Conservation (phyloP, 225 moss, liverwort and hornwort genomes). For the Antitrichia curtipendula region DNA sequence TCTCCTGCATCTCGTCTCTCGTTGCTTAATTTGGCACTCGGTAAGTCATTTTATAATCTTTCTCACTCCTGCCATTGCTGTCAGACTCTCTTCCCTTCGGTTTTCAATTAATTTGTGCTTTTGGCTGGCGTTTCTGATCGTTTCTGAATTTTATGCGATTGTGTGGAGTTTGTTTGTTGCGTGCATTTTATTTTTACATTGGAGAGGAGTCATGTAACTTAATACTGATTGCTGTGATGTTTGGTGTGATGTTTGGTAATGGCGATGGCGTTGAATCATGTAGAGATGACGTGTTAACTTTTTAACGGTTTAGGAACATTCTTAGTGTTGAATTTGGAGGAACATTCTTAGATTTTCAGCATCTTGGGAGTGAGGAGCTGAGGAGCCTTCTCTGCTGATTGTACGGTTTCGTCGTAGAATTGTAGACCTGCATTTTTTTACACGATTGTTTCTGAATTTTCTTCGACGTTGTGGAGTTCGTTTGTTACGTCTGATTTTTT, state of each 20-base stretch:
- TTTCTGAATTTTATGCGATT: not conserved
- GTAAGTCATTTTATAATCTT: not conserved
- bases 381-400: not conserved
- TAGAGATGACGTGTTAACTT: not conserved
- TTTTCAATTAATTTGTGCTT: not conserved
- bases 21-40: slow-evolving; percentile 7
- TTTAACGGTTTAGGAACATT: not conserved
- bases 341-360: not conserved
- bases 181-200: not conserved
- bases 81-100: not conserved
- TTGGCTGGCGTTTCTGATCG: not conserved
- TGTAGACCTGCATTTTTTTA: not conserved
- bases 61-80: not conserved
- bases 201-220: not conserved
- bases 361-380: not conserved
- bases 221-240: not conserved
- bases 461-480: not conserved
- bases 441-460: not conserved
- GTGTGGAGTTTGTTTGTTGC: not conserved
- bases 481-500: not conserved
- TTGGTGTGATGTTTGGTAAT: not conserved
- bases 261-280: not conserved
- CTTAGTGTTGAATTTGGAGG: too few species aligned
- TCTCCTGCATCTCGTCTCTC: not conserved
- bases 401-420: not conserved